Percentiles rank a stretch among this genome's conserved stretches.
These are phyloP conservation scores for Thielaviopsis cerberus DNA, from an alignment of 2,329 filamentous ascomycete genomes.

Conservation along the genomic window DNA sequence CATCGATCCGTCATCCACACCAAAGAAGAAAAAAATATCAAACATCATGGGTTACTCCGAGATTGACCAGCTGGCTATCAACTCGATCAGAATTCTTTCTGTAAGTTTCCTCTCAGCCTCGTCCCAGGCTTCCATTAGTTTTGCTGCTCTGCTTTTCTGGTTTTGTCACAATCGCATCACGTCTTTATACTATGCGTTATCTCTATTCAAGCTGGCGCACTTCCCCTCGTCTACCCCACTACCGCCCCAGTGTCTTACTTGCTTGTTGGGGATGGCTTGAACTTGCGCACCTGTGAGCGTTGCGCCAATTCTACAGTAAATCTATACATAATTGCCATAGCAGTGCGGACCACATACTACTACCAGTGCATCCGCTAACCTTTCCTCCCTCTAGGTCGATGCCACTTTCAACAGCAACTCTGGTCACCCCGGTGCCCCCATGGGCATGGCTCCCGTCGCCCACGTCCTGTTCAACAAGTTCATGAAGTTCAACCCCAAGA, in stretches of 20 bases:
- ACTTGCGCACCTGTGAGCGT: not conserved
- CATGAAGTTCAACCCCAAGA: constrained; percentile 99
- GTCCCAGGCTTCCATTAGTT: constrained; percentile 8
- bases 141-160: too few relatives aligned
- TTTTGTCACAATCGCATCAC: not conserved
- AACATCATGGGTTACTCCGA: constrained; percentile 74
- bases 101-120: constrained; percentile 41
- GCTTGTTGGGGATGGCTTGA: not conserved
- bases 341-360: too few relatives aligned
- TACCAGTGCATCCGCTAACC: not conserved
- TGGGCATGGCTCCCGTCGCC: constrained; percentile 83
- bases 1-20: too few relatives aligned
- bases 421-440: constrained; percentile 94
- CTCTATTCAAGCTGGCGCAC: not conserved
- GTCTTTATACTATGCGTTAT: not conserved
- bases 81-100: constrained; percentile 91
- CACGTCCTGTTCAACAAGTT: constrained; percentile 98
- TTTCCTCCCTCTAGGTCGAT: constrained; percentile 54
- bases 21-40: constrained; percentile 15
- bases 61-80: constrained; percentile 77
- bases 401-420: constrained; percentile 91
- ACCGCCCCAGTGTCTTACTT: not conserved
- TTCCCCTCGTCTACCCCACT: not conserved
- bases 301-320: not conserved
- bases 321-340: too few relatives aligned